Evolutionary conservation across 805 yeast species (phyloP), one percentile per base, ranked within the genome.

Genomic region (Candida glaebosa): DNA sequence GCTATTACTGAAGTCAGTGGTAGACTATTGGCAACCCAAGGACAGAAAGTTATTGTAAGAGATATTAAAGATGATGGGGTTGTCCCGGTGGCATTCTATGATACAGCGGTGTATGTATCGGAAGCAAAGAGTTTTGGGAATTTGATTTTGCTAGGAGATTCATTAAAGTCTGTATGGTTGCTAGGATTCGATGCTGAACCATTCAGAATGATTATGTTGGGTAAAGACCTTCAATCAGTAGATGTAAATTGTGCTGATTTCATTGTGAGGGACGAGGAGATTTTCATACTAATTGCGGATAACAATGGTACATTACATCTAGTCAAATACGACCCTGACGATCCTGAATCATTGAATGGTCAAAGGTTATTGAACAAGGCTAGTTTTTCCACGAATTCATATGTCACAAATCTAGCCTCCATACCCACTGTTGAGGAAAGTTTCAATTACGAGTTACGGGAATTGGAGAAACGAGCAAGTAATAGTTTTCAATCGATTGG

Each of bases 101-200:
- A 93, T 58, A 77, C 89, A n/a, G 79, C 89, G 1, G 78, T 89
- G 0, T 87, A 79, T 58, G 79, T 87, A 2, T 72, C 84, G 5
- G 95, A 87, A 49, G 75, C 87, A 12, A 90, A 90, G 61, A 74
- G 89, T 48, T 79, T 88, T 57, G 90, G 95, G 31, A 87, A 90
- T 58, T 65, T 91, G 52, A 58, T 91, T n/a, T 53, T 89, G 2
- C 62, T 89, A 14, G 95, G 95, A 15, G 99, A 93, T 60, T 69
- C 87, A 0, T 71, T 81, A 61, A 84, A 86, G 51, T 79, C 89
- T 50, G 71, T 87, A 3, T 81, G 89, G 69, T 70, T 93, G 42
- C 81, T 82, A 20, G 97, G 97, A 1, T 90, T 89, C 63, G 96
- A 89, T 59, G 91, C 95, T 2, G 96, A 91, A 53, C 99, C 99